Base-by-base conservation (phyloP, 116 monocot species). In the Papilionanthe hybrid region DNA sequence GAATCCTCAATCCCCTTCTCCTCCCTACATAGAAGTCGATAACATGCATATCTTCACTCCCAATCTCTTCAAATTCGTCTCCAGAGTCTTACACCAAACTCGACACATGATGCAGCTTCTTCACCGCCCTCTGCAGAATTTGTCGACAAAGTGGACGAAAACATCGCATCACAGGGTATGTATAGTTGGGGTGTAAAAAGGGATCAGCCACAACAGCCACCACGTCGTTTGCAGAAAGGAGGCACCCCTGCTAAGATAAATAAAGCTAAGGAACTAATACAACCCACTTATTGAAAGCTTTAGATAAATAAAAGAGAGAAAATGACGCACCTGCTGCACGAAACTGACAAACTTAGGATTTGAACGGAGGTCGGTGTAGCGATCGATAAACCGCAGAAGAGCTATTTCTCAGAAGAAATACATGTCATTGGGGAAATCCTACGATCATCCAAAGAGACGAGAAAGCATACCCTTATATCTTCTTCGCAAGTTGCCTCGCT, bases 141-240 rank as follows among this genome's bases (percentile, higher is more conserved):
- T 65, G 69, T 79, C 78, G 69, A 3, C 55, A 73, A 15, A 99
- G 77, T 7, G 95, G 92, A 28, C 90, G 95, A 81, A 99, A 99
- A 83, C 99, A 99, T 5, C 95, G 95, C 15, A 94, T 30, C 11
- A 95, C 68, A 12, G 93, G 91, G 60, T 93, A 84, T 10, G 99
- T 99, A 78, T 95, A 95, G n/a, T 77, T 82, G 44, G 93, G 95
- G 76, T 99, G 99, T 9, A 99, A 80, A 72, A 99, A 92, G 2
- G 88, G 93, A 55, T 95, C 91, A 10, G 89, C 90, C 49, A 99
- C 27, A 17, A 82, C 83, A 8, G 72, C 86, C n/a, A 88, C 93
- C 18, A 93, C 55, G 4, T 95, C 93, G 0, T 87, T 86, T 1
- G 30, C 66, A 17, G 84, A 79, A 60, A 83, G 28, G 17, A 23